phyloP scores from a whole-genome alignment of 352 stramenopile genomes.

The Thraustochytrium sp. region DNA sequence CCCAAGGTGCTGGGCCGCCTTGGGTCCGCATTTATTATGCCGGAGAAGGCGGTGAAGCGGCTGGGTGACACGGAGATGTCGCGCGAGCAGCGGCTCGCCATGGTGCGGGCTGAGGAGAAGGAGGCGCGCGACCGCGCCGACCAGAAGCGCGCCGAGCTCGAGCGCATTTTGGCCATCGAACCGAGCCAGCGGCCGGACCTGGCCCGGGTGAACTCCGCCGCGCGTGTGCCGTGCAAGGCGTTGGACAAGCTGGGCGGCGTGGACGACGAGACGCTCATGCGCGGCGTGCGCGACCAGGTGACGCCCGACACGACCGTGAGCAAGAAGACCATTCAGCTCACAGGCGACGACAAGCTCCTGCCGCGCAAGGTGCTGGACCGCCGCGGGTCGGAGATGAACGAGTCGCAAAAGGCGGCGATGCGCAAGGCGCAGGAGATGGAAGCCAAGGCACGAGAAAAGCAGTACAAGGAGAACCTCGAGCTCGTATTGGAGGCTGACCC shows the following conservation, averaged over 20 bases:
- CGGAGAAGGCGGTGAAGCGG: conserved; percentile 17
- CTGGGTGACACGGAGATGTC: neutral
- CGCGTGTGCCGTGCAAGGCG: neutral
- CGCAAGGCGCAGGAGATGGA: neutral
- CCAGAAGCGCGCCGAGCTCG: neutral
- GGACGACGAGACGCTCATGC: neutral
- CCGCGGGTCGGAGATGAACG: neutral
- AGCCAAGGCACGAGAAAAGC: neutral
- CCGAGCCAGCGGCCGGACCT: neutral
- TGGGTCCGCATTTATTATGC: conserved; percentile 13
- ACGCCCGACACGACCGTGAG: neutral
- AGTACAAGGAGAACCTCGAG: neutral
- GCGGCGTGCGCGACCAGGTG: neutral
- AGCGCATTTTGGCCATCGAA: neutral
- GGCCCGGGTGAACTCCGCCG: neutral
- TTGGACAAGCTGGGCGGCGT: neutral
- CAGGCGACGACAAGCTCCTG: neutral
- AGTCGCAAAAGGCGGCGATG: neutral
- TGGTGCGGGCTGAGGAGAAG: conserved; percentile 3
- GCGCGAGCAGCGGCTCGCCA: neutral
- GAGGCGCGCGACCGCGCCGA: neutral
- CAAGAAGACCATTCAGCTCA: conserved; percentile 23
- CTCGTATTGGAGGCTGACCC: neutral
- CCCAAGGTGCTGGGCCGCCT: conserved; percentile 9
- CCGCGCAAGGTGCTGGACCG: neutral